Conservation (phyloP, 176 grass and related monocot genomes). For the Musa troglodytarum region DNA sequence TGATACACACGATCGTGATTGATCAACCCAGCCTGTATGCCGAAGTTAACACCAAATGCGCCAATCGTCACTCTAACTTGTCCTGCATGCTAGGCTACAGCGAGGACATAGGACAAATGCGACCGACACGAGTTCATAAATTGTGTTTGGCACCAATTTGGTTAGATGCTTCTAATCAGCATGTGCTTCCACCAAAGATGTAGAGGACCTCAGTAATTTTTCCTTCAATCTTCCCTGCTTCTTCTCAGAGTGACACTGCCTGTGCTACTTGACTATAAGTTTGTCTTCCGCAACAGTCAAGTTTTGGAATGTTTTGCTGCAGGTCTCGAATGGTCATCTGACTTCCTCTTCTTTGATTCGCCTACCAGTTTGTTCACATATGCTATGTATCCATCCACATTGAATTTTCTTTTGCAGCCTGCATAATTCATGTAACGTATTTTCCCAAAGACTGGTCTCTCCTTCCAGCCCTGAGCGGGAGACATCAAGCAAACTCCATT, state of each 20-base stretch:
- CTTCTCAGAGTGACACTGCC: neutral
- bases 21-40: too few relatives aligned
- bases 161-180: neutral
- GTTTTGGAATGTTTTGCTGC: neutral
- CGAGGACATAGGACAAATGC: too few relatives aligned
- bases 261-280: neutral
- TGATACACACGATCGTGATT: too few relatives aligned
- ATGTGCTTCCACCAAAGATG: neutral
- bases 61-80: too few relatives aligned
- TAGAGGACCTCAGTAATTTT: neutral
- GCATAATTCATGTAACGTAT: conserved; percentile 96
- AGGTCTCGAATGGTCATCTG: conserved; percentile 13
- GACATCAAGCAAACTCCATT: conserved; percentile 2
- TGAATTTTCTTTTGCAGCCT: conserved; percentile 92
- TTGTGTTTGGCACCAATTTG: too few relatives aligned
- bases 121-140: too few relatives aligned
- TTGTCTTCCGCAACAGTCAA: neutral
- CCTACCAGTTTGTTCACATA: conserved; percentile 53
- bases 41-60: too few relatives aligned
- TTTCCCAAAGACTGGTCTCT: conserved; percentile 84
- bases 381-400: conserved; percentile 71
- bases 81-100: too few relatives aligned
- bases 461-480: conserved; percentile 79
- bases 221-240: neutral
- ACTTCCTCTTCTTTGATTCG: conserved; percentile 63